phyloP scores from a whole-genome alignment of 2,329 filamentous ascomycete genomes.

The Talaromyces sp. region DNA sequence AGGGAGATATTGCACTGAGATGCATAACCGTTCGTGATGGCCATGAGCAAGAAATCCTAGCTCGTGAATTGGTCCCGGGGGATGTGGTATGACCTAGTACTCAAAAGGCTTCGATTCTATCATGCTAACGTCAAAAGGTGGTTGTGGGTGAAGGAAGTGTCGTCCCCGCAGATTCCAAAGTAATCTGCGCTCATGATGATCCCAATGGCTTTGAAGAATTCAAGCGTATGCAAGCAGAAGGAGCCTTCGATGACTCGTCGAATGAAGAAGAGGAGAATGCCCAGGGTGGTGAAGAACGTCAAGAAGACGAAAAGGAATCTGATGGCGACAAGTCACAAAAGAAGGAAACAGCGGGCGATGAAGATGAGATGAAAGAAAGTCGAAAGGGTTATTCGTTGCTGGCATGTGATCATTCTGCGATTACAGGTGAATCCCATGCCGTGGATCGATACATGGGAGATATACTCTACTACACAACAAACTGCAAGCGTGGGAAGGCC shows the following conservation, averaged over 20 bases:
- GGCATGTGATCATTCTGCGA: slow-evolving; percentile 73
- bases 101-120: neutral
- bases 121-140: slow-evolving; percentile 40
- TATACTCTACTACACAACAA: slow-evolving; percentile 71
- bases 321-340: slow-evolving; percentile 14
- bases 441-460: slow-evolving; percentile 67
- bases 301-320: slow-evolving; percentile 22
- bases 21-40: slow-evolving; percentile 64
- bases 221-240: slow-evolving; percentile 58
- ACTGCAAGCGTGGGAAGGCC: slow-evolving; percentile 75
- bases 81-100: slow-evolving; percentile 57
- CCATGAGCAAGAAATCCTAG: slow-evolving; percentile 62
- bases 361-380: slow-evolving; percentile 14
- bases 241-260: slow-evolving; percentile 57
- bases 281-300: slow-evolving; percentile 49
- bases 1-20: slow-evolving; percentile 75
- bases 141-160: slow-evolving; percentile 68
- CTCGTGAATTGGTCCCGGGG: slow-evolving; percentile 68
- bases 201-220: slow-evolving; percentile 65
- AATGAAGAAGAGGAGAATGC: slow-evolving; percentile 50
- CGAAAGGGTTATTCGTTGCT: slow-evolving; percentile 60
- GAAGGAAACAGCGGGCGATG: slow-evolving; percentile 18
- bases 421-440: slow-evolving; percentile 74
- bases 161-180: slow-evolving; percentile 63
- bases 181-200: slow-evolving; percentile 68